phyloP scores from a whole-genome alignment of 2,329 filamentous ascomycete genomes.

The Aspergillus nomiae region DNA sequence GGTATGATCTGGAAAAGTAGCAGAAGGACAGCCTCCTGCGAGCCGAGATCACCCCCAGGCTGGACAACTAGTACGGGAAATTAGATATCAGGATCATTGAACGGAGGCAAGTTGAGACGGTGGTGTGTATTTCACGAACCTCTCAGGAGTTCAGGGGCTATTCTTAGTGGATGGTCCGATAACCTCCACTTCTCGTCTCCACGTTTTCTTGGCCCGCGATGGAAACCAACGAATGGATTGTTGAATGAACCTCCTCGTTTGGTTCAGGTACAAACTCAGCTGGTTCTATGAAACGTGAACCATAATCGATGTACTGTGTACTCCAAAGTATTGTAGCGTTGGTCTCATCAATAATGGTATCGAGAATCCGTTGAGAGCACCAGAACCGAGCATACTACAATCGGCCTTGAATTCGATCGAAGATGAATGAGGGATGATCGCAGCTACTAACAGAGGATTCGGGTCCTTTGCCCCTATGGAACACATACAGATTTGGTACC shows the following conservation, averaged over 20 bases:
- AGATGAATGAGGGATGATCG: slow-evolving; percentile 2
- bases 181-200: slow-evolving; percentile 20
- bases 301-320: background rate
- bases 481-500: background rate
- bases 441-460: background rate
- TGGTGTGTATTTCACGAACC: slow-evolving; percentile 15
- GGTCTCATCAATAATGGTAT: background rate
- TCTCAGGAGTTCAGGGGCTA: slow-evolving; percentile 29
- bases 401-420: background rate
- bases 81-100: slow-evolving; percentile 7
- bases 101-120: slow-evolving; percentile 4
- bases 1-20: slow-evolving; percentile 2
- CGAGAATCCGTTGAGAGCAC: background rate
- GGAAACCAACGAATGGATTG: background rate
- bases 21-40: slow-evolving; percentile 5
- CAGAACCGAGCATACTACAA: background rate
- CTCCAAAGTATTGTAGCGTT: background rate
- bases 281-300: background rate
- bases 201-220: slow-evolving; percentile 14
- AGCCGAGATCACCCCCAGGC: slow-evolving; percentile 14
- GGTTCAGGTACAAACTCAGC: background rate
- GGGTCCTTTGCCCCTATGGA: background rate
- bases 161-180: slow-evolving; percentile 18
- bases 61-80: slow-evolving; percentile 5
- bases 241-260: background rate